Conservation (phyloP, 2,329 filamentous ascomycete species). For the Chalaropsis ovoidea region DNA sequence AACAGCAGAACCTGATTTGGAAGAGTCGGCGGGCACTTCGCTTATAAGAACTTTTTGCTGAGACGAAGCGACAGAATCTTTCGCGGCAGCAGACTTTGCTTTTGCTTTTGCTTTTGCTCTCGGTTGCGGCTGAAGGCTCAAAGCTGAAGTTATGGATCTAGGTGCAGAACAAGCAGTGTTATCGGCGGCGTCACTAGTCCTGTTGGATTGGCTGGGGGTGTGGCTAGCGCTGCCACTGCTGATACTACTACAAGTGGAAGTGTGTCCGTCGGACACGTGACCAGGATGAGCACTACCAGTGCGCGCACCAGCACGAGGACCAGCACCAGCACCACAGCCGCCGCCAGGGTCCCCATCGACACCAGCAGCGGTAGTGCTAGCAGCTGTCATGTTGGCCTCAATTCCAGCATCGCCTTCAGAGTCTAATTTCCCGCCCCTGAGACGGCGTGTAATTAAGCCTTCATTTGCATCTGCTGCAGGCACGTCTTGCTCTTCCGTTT, state of each 20-base stretch:
- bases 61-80: conserved; percentile 9
- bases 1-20: conserved; percentile 13
- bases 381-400: conserved; percentile 12
- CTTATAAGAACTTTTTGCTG: conserved; percentile 22
- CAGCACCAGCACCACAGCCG: neutral
- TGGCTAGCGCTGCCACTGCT: neutral
- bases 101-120: conserved; percentile 9
- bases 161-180: conserved; percentile 5
- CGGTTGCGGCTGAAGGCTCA: conserved; percentile 8
- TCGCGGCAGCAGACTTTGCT: neutral
- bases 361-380: neutral
- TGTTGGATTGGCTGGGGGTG: neutral
- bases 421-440: conserved; percentile 17
- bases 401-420: conserved; percentile 15
- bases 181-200: neutral
- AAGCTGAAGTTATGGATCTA: conserved; percentile 7
- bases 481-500: neutral
- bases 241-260: neutral
- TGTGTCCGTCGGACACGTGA: neutral
- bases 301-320: neutral
- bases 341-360: neutral
- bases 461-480: conserved; percentile 8
- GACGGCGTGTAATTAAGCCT: conserved; percentile 18
- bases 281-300: neutral
- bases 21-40: conserved; percentile 19